Percentiles rank a stretch among this genome's conserved stretches.
Conservation (phyloP, 2,329 filamentous ascomycete genomes). For the Cladosporium velox region DNA sequence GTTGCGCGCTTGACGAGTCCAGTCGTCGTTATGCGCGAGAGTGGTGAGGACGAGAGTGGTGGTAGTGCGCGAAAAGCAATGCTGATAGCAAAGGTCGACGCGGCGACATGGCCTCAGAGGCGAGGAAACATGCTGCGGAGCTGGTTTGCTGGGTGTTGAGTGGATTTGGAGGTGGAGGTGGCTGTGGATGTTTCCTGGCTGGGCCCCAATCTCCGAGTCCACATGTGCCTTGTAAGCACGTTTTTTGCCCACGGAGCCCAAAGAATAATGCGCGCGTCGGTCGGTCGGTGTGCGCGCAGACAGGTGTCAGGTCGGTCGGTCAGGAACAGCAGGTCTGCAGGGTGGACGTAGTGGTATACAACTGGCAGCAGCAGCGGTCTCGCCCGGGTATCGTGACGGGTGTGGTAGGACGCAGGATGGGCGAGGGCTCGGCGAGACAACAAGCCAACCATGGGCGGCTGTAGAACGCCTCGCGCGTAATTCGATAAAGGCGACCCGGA, state of each 20-base stretch:
- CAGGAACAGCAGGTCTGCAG: neutral
- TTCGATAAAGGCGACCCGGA: neutral
- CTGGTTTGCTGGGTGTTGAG: neutral
- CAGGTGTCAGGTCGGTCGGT: neutral
- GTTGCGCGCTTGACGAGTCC: neutral
- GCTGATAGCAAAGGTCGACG: neutral
- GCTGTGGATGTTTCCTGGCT: neutral
- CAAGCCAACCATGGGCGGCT: neutral
- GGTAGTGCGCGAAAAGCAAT: neutral
- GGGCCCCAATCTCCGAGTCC: conserved; percentile 1
- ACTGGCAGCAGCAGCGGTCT: neutral
- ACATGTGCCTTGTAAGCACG: neutral
- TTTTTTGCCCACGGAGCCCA: neutral
- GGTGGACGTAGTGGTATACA: neutral
- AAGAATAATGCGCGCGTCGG: neutral
- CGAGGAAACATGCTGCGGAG: neutral
- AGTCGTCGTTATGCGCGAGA: neutral
- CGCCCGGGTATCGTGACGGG: neutral
- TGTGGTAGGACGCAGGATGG: neutral
- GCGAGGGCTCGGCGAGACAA: neutral
- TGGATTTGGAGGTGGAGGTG: neutral
- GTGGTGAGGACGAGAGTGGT: neutral
- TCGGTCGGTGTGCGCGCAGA: neutral
- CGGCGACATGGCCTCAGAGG: conserved; percentile 2
- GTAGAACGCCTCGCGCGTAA: neutral